These are phyloP conservation scores for Zymoseptoria pseudotritici DNA, from an alignment of 2,329 filamentous ascomycete species.

Conservation along the genomic window DNA sequence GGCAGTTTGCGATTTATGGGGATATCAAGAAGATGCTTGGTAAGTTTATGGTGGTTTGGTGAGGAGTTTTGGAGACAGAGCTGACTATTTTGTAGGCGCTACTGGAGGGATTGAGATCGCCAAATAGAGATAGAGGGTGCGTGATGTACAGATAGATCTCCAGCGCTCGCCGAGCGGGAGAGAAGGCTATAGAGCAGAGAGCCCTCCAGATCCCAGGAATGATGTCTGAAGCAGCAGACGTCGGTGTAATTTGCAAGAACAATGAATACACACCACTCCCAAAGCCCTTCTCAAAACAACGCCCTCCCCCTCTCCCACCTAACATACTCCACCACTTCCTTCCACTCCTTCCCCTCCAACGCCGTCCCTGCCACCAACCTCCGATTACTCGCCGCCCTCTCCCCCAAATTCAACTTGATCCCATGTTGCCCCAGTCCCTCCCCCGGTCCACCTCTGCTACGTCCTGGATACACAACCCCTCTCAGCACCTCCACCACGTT, in stretches of 20 bases:
- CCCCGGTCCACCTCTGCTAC: neutral
- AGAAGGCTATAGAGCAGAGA: neutral
- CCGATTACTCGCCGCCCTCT: neutral
- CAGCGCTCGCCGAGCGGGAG: neutral
- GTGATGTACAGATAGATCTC: conserved; percentile 2
- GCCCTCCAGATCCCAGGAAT: neutral
- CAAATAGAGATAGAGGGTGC: neutral
- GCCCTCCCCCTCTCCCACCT: neutral
- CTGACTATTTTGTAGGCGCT: neutral
- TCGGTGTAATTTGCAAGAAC: neutral
- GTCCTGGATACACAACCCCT: neutral
- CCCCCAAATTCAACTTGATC: neutral
- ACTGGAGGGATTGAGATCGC: conserved; percentile 1
- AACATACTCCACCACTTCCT: neutral
- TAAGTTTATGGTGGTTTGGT: neutral
- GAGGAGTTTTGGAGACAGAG: neutral
- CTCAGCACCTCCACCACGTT: neutral
- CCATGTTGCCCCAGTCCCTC: neutral
- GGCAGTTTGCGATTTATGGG: conserved; percentile 81
- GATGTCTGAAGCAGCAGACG: neutral
- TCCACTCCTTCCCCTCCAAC: neutral
- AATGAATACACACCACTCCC: neutral
- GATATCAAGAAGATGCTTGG: conserved; percentile 54
- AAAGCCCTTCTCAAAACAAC: neutral
- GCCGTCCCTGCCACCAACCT: neutral